Base-by-base conservation (phyloP, 129 eudicot genomes). In the Artemisia argyi region DNA sequence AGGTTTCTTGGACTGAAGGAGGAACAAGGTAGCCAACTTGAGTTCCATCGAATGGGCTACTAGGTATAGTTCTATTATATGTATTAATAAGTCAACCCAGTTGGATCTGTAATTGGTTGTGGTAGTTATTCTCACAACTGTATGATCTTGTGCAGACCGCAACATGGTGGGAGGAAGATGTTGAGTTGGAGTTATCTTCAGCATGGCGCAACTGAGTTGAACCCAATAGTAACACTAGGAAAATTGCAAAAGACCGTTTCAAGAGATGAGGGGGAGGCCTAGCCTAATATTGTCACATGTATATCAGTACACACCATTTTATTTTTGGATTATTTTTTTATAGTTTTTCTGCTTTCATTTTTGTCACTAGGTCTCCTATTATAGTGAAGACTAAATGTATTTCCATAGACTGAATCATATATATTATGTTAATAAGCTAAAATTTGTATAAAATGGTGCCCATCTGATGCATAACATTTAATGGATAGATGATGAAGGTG, bases 121-220 rank as follows among this genome's bases (percentile, higher is more conserved):
- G 62, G 32, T 65, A 44, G 32, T 11, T 18, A 20, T 59, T 14
- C 13, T 20, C 19, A 30, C 63, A 51, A 59, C 26, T 53, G 15
- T 11, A 16, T 79, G 26, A 80, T 54, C 32, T 22, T 24, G 32
- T 48, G 11, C 90, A 94, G 96, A 85, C 63, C 24, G 80, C 91
- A 15, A 94, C 99, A 35, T 94, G 99, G 99, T 94, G 97, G 97
- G 99, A 94, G 76, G 97, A 90, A 80, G 96, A 86, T 5, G 83
- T 84, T n/a, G 99, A 90, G 0, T 59, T 85, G 76, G 99, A 94
- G 74, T 61, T 82, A 59, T 88, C 92, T 77, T 82, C 99, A 26
- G 96, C 86, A 72, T 94, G 99, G 99, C 95, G 97, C 77, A 88
- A 68, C 86, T 94, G 86, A 94, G 53, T 69, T n/a, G 22, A 30